A percentile compares a stretch with the other conserved stretches of the same genome.
Conservation (phyloP, 306 rosid genomes). For the Begonia fuchsioides region DNA sequence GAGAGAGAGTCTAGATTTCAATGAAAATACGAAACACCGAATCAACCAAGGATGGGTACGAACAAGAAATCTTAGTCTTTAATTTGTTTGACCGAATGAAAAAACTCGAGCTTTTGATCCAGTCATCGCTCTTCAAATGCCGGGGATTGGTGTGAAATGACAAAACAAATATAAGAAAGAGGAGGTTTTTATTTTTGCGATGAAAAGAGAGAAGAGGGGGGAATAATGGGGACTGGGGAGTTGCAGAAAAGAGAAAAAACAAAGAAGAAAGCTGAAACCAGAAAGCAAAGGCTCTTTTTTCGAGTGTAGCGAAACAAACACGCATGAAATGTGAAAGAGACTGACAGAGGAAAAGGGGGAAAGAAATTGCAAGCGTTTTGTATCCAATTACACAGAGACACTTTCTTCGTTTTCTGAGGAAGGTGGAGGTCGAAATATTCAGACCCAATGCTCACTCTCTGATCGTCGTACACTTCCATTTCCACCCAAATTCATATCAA, state of each 20-base stretch:
- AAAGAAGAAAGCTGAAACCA: slow-evolving; percentile 11
- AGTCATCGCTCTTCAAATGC: slow-evolving; percentile 3
- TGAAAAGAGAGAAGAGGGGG: too few species aligned
- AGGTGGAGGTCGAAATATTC: slow-evolving; percentile 1
- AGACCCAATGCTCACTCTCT: slow-evolving; percentile 1
- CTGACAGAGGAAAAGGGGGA: too few species aligned
- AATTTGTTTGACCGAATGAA: slow-evolving; percentile 2
- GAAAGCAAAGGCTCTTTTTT: slow-evolving; percentile 10
- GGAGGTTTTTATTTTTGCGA: too few species aligned
- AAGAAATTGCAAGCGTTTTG: slow-evolving; percentile 2
- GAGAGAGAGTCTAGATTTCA: too few species aligned
- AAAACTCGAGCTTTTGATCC: slow-evolving; percentile 6
- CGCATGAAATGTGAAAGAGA: slow-evolving; percentile 5
- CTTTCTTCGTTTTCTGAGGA: slow-evolving; percentile 2
- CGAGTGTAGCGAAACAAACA: background rate
- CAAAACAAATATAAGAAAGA: too few species aligned
- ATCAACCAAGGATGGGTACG: too few species aligned
- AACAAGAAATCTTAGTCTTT: slow-evolving; percentile 1
- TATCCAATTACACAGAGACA: slow-evolving; percentile 7
- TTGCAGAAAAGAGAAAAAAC: slow-evolving; percentile 4
- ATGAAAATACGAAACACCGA: too few species aligned
- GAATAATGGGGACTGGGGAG: slow-evolving; percentile 8
- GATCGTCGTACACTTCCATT: background rate
- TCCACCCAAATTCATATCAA: slow-evolving; percentile 6
- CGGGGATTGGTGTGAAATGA: too few species aligned